Base-by-base conservation (phyloP, 1,284 basidiomycete species). In the Sanghuangporus baumii region DNA sequence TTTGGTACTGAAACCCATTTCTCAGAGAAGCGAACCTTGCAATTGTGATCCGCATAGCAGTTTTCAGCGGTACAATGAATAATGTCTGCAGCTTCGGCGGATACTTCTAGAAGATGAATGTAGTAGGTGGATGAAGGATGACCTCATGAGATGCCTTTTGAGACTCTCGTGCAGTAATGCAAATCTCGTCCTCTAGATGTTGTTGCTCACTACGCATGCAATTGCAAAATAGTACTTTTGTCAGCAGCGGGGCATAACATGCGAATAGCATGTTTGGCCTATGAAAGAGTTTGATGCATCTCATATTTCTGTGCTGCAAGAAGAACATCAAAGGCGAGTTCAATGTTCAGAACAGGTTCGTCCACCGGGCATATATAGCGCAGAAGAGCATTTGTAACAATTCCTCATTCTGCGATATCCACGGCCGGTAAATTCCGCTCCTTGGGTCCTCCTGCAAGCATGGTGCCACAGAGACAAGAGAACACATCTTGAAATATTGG, bases 361-460 rank as follows among this genome's bases (percentile, higher is more conserved):
- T 70, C 66, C 41, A 72, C 59, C 5, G 76, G 77, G 60, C 77
- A 78, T 55, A 88, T 71, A 68, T 83, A 80, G 23, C 78, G 79
- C 41, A 90, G 74, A 26, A 89, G 74, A 6, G 73, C 70, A 50
- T 81, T 76, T 1, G 89, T 65, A 6, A 75, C 74, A 6, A 70
- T 66, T 8, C 72, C 71, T 31, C 74, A 60, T 69, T 90, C 88
- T 3, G 82, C 23, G 3, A 26, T 26, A 26, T 26, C 23, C 23
- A 26, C 23, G 23, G 3, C 23, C 3, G 23, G 3, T 26, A 26
- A 26, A 26, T 26, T 26, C 3, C 23, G 23, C 3, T 26, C 23
- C 23, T 26, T 3, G 23, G 23, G 3, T 2, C 23, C 23, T 2
- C 23, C 23, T 3, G 23, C 23, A 3, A 3, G 23, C 23, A 26